Evolutionary conservation across 2,329 filamentous ascomycete species (phyloP), one percentile per base, ranked within the genome.

Genomic region (Pestalotiopsis fici): DNA sequence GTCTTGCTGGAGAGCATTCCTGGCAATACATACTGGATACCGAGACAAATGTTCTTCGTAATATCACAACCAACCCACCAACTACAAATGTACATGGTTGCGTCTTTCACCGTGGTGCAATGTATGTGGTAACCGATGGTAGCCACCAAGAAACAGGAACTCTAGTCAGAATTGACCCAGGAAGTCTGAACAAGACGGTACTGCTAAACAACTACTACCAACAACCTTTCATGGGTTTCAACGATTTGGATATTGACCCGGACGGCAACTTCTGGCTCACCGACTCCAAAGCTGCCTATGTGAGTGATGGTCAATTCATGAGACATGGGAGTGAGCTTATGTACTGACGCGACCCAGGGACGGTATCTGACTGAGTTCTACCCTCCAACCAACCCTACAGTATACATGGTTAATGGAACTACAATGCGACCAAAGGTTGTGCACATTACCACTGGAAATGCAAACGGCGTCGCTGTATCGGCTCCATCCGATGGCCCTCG

Each of bases 201-300:
- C 61, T 64, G 11, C 6, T 64, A n/a, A 43, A 50, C 39, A 64
- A 64, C 27, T 64, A 23, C 39, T 54, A 50, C 21, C 37, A 64
- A 35, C 61, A 47, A 25, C 61, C 35, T 1, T 64, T 64, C 21
- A 64, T 64, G 39, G 61, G 61, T n/a, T 64, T 64, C 61, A 64
- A 64, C 4, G 61, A 64, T 21, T 23, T 54, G 15, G 61, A 64
- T 11, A 54, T 50, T 23, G 61, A 64, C 18, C 43, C 61, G 5
- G 35, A 64, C 4, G 39, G 61, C 21, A 64, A 64, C 35, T 50
- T 64, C n/a, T 50, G 60, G 60, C 15, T 64, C 3, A 50, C 39
- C 1, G 60, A 64, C 21, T 64, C 60, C 1, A 50, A 54, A 35
- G 25, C 39, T 25, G 60, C 18, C 23, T 64, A 64, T 18, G 27